Percentiles rank a stretch among this genome's conserved stretches.
These are phyloP conservation scores for Eragrostis tef DNA, from an alignment of 202 grass and related monocot genomes.

Conservation along the genomic window DNA sequence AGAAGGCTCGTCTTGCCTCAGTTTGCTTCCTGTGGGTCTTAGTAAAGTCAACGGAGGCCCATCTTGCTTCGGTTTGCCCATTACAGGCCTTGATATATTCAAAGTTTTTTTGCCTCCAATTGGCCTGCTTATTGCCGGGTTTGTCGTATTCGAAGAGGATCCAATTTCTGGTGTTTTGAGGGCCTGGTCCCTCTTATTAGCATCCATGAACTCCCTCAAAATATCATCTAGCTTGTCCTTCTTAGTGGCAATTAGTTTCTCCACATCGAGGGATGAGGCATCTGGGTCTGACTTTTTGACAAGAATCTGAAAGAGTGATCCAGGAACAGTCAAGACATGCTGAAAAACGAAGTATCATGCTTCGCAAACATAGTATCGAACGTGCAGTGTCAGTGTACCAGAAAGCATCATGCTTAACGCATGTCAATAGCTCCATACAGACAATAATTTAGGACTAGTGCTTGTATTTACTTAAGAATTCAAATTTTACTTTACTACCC, in stretches of 20 bases:
- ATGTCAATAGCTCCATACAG: neutral
- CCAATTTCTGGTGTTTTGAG: constrained; percentile 18
- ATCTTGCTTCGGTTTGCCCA: constrained; percentile 47
- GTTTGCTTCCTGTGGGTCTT: constrained; percentile 51
- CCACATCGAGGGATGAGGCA: constrained; percentile 77
- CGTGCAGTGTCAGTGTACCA: neutral
- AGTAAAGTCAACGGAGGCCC: constrained; percentile 47
- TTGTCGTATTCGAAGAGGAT: constrained; percentile 13
- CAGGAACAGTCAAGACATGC: neutral
- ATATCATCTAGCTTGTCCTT: constrained; percentile 78
- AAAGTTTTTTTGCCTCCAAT: constrained; percentile 10
- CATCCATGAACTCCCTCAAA: constrained; percentile 58
- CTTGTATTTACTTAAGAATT: neutral
- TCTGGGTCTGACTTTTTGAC: constrained; percentile 76
- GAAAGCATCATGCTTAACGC: neutral
- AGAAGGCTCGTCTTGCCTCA: constrained; percentile 29
- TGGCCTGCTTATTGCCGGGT: constrained; percentile 31
- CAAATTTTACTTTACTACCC: neutral
- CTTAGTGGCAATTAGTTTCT: constrained; percentile 65
- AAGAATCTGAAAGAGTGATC: constrained; percentile 64
- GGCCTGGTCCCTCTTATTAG: constrained; percentile 41
- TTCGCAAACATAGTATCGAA: neutral
- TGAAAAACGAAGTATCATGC: neutral
- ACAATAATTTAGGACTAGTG: neutral
- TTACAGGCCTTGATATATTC: constrained; percentile 44